phyloP scores from a whole-genome alignment of 768 basidiomycete genomes.

The Fomitopsis serialis region DNA sequence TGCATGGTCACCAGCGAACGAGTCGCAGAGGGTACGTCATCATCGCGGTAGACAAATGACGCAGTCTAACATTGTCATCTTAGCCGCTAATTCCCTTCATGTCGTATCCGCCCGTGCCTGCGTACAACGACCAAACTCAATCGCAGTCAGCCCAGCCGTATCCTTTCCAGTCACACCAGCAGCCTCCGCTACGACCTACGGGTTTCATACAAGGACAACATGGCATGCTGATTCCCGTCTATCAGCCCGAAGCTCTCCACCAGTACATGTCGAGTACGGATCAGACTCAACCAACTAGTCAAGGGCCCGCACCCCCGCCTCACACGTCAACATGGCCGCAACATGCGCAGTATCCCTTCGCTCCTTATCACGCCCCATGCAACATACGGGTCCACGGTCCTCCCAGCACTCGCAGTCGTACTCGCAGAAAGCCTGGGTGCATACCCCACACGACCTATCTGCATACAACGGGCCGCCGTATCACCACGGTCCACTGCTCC shows the following conservation, averaged over 20 bases:
- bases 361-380: conserved; percentile 7
- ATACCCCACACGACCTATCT: neutral
- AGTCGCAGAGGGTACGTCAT: conserved; percentile 1
- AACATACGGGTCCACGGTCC: neutral
- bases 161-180: conserved; percentile 11
- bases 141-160: neutral
- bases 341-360: conserved; percentile 3
- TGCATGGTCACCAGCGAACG: neutral
- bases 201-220: conserved; percentile 72
- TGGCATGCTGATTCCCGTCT: conserved; percentile 66
- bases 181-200: conserved; percentile 57
- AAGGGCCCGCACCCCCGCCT: conserved; percentile 12
- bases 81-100: conserved; percentile 6
- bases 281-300: conserved; percentile 25
- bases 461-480: neutral
- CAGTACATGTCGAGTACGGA: conserved; percentile 50
- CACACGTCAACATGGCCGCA: conserved; percentile 3
- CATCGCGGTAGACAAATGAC: too few species aligned
- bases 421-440: conserved; percentile 1
- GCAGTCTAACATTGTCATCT: neutral
- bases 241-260: conserved; percentile 64
- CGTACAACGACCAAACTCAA: neutral
- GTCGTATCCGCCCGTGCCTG: conserved; percentile 1
- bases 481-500: neutral
- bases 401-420: neutral